These are phyloP conservation scores for Fusarium sp. DNA, from an alignment of 2,329 filamentous ascomycete genomes.

Conservation along the genomic window DNA sequence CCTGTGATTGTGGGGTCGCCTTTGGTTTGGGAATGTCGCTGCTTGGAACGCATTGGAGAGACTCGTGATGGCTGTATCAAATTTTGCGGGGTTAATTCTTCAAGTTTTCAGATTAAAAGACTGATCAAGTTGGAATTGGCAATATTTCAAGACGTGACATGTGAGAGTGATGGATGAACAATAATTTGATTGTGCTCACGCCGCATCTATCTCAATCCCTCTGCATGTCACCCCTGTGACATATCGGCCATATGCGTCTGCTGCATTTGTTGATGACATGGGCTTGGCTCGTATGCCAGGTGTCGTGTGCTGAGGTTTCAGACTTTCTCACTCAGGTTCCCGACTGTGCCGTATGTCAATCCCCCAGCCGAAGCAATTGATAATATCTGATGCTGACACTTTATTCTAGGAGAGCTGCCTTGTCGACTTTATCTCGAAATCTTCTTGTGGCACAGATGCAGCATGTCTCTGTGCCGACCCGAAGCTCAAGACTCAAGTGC, in stretches of 20 bases:
- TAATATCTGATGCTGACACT: not conserved
- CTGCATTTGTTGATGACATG: not conserved
- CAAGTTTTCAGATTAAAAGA: no score
- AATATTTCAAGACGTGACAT: no score
- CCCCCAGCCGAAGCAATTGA: no score
- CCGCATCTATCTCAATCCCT: not conserved
- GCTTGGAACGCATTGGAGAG: not conserved
- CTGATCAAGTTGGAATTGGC: no score
- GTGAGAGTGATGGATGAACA: no score
- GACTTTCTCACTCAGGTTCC: not conserved
- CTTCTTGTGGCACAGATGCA: not conserved
- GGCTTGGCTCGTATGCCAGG: not conserved
- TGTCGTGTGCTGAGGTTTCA: not conserved
- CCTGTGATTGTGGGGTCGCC: slow-evolving; percentile 1
- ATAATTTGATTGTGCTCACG: no score
- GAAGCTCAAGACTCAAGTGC: not conserved
- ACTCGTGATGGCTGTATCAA: not conserved
- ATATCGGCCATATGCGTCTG: not conserved
- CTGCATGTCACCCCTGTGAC: not conserved
- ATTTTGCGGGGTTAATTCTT: no score
- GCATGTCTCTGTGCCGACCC: slow-evolving; percentile 5
- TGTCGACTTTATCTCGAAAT: not conserved
- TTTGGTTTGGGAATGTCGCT: not conserved
- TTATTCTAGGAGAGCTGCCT: not conserved
- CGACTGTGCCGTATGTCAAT: slow-evolving; percentile 2